Evolutionary conservation across 108 stramenopile species (phyloP).

Genomic region (Aurantiochytrium sp.): DNA sequence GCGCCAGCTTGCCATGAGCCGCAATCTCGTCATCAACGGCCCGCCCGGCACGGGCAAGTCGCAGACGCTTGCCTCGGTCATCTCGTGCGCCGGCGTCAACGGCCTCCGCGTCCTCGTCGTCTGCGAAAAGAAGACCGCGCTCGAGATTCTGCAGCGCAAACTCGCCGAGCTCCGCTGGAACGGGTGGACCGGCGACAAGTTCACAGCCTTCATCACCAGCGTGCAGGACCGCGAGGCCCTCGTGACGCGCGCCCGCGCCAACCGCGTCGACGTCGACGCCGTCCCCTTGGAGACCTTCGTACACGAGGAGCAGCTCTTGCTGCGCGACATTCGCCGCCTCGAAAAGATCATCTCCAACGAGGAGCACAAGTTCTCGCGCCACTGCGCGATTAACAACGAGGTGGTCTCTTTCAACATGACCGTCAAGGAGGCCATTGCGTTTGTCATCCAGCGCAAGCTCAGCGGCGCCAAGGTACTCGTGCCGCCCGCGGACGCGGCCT

Average conservation of each 20-base stretch:
- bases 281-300: not conserved
- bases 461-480: not conserved
- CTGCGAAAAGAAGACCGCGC: not conserved
- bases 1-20: not conserved
- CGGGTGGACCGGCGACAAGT: not conserved
- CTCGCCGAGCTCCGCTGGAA: not conserved
- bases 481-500: not conserved
- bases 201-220: not conserved
- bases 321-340: not conserved
- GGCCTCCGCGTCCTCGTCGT: not conserved
- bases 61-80: not conserved
- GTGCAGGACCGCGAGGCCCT: conserved; percentile 1
- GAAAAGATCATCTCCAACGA: not conserved
- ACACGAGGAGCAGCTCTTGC: not conserved
- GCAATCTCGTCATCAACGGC: conserved; percentile 5
- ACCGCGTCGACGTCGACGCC: not conserved
- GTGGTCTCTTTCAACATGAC: conserved; percentile 29
- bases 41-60: conserved; percentile 16
- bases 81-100: conserved; percentile 14
- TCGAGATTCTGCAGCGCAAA: conserved; percentile 10
- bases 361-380: not conserved
- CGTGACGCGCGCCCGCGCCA: not conserved
- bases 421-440: conserved; percentile 8
- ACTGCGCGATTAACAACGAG: not conserved
- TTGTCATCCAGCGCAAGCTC: conserved; percentile 1